Evolutionary conservation across 129 eudicot species (phyloP).

Genomic region (Daucus carota): DH1_v3.0 NC_030389.2:37704501-37705000

Average conservation of each 20-base stretch:
- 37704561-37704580: conserved; percentile 11
- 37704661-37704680: neutral
- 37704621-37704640: too few relatives aligned
- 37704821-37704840: conserved; percentile 82
- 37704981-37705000: too few relatives aligned
- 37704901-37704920: too few relatives aligned
- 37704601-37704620: conserved; percentile 10
- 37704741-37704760: conserved; percentile 34
- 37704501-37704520: conserved; percentile 17
- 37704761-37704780: conserved; percentile 67
- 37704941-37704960: too few relatives aligned
- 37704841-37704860: conserved; percentile 91
- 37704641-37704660: conserved; percentile 7
- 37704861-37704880: conserved; percentile 72
- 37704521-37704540: conserved; percentile 54
- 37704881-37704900: too few relatives aligned
- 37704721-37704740: conserved; percentile 6
- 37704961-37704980: too few relatives aligned
- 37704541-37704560: conserved; percentile 28
- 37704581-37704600: neutral
- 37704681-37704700: conserved; percentile 9
- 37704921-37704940: too few relatives aligned
- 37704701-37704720: neutral
- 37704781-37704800: conserved; percentile 98
- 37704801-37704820: conserved; percentile 73